These are phyloP conservation scores for Jackrogersella multiformis DNA, from an alignment of 495 filamentous ascomycete species.

Conservation along the genomic window DNA sequence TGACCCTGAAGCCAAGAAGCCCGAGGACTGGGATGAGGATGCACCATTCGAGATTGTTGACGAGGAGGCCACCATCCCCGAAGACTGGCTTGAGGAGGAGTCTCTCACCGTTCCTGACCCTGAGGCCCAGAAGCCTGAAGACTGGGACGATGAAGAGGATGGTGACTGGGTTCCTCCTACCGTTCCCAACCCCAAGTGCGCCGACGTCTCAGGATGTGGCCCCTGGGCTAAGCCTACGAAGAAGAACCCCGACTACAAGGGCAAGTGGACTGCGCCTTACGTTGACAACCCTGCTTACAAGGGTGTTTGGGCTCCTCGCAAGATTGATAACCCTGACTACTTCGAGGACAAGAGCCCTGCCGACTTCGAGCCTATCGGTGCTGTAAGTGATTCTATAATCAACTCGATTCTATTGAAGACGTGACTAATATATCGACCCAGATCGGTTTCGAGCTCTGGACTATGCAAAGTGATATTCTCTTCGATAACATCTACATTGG, in stretches of 20 bases:
- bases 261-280: conserved; percentile 93
- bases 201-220: conserved; percentile 92
- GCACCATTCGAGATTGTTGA: conserved; percentile 95
- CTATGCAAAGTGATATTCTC: conserved; percentile 98
- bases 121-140: conserved; percentile 97
- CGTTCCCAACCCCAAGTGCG: conserved; percentile 94
- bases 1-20: conserved; percentile 95
- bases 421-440: conserved; percentile 48
- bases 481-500: conserved; percentile 99
- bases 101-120: conserved; percentile 87
- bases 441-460: conserved; percentile 99
- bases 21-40: conserved; percentile 99
- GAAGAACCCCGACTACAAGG: conserved; percentile 98
- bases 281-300: conserved; percentile 99
- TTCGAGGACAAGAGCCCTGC: conserved; percentile 97
- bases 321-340: conserved; percentile 97
- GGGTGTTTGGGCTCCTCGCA: conserved; percentile 91
- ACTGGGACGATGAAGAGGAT: conserved; percentile 99
- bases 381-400: conserved; percentile 66
- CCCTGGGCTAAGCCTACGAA: conserved; percentile 91
- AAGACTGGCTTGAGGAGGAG: conserved; percentile 96
- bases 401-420: not conserved
- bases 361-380: conserved; percentile 98
- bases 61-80: conserved; percentile 89
- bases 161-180: conserved; percentile 97